phyloP scores from a whole-genome alignment of 2,329 filamentous ascomycete genomes.

The Cercospora berteroae region DNA sequence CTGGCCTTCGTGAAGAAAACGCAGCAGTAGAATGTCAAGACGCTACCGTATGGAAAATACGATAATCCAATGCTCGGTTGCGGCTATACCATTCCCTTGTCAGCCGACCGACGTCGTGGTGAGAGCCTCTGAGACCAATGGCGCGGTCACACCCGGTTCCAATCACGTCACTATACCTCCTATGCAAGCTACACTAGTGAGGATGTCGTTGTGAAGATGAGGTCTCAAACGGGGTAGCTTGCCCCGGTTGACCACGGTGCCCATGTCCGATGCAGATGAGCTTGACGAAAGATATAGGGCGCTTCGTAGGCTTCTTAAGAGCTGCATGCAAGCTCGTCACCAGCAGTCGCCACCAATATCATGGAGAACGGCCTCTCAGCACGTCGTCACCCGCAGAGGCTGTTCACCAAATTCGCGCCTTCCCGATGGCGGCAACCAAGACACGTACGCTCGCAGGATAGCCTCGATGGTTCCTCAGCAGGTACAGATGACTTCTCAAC shows the following conservation, averaged over 20 bases:
- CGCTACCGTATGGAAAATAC: not conserved
- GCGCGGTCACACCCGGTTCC: not conserved
- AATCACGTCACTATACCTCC: not conserved
- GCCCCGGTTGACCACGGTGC: not conserved
- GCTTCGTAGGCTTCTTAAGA: not conserved
- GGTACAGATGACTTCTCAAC: not conserved
- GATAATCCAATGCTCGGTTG: not conserved
- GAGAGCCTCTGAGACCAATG: not conserved
- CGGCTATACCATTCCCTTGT: not conserved
- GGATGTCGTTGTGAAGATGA: not conserved
- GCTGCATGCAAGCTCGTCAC: not conserved
- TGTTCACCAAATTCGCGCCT: constrained; percentile 12
- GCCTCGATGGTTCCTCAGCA: not conserved
- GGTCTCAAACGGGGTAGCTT: not conserved
- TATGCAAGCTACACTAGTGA: not conserved
- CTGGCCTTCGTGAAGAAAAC: not conserved
- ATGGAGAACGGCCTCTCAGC: not conserved
- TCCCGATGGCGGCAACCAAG: constrained; percentile 12
- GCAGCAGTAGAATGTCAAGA: not conserved
- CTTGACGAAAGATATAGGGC: not conserved
- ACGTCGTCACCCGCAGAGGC: constrained; percentile 3
- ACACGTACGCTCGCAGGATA: constrained; percentile 8
- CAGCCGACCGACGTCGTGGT: not conserved
- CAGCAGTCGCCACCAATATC: not conserved
- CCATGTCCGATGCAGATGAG: not conserved